These are phyloP conservation scores for Cystobasidium tubakii DNA, from an alignment of 768 basidiomycete genomes.

Conservation along the genomic window DNA sequence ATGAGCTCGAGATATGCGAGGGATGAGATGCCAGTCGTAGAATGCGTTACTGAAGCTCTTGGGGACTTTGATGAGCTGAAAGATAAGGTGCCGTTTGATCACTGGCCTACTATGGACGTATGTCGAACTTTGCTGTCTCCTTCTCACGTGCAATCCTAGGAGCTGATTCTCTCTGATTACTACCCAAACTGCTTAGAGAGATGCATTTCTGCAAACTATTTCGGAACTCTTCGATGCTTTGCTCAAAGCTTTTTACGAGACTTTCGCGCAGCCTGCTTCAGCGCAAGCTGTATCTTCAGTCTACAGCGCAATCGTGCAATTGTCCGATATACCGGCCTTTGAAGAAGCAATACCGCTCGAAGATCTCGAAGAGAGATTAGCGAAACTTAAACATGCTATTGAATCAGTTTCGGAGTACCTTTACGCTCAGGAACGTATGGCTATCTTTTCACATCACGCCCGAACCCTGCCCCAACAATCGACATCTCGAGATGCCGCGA, in stretches of 20 bases:
- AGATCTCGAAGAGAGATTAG: slow-evolving; percentile 34
- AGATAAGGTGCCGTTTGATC: slow-evolving; percentile 56
- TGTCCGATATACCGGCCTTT: slow-evolving; percentile 41
- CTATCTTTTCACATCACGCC: slow-evolving; percentile 42
- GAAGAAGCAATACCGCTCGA: slow-evolving; percentile 36
- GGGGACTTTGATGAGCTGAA: slow-evolving; percentile 62
- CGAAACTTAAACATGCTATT: slow-evolving; percentile 38
- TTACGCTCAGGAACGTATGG: slow-evolving; percentile 45
- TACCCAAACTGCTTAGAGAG: not conserved
- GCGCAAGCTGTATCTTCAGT: not conserved
- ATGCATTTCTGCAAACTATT: not conserved
- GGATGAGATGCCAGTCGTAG: slow-evolving; percentile 75
- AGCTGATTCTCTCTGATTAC: too few relatives aligned
- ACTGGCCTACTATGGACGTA: slow-evolving; percentile 79
- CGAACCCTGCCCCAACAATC: not conserved
- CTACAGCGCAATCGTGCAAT: slow-evolving; percentile 26
- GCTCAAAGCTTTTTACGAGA: slow-evolving; percentile 73
- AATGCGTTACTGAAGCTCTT: slow-evolving; percentile 87
- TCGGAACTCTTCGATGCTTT: slow-evolving; percentile 71
- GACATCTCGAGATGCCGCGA: not conserved
- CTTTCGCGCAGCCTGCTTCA: slow-evolving; percentile 52
- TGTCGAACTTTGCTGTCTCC: slow-evolving; percentile 48
- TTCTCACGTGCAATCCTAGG: too few relatives aligned
- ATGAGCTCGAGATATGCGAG: slow-evolving; percentile 81
- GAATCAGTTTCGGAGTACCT: slow-evolving; percentile 42